Percentiles rank a stretch among this genome's conserved stretches.
Conservation (phyloP, 116 monocot genomes). For the Papilionanthe hybrid region DNA sequence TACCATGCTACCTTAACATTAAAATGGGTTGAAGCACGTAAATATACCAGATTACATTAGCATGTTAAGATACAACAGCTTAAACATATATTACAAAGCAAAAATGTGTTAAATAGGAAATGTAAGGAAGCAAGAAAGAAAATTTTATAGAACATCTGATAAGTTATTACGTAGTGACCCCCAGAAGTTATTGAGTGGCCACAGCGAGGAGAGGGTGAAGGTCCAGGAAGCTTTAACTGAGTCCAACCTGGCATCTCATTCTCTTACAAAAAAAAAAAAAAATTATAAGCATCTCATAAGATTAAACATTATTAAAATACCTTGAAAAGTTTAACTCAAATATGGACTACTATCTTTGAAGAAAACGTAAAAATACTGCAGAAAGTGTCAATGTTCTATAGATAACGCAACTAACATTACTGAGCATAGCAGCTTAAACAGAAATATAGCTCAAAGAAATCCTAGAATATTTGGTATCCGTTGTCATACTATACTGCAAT, state of each 20-base stretch:
- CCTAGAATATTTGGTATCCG: background rate
- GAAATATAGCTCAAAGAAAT: background rate
- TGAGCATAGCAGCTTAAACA: background rate
- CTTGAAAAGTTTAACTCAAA: background rate
- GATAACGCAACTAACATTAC: background rate
- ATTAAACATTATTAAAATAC: slow-evolving; percentile 1
- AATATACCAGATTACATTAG: background rate
- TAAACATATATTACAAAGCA: background rate
- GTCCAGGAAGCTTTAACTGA: slow-evolving; percentile 96
- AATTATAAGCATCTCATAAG: slow-evolving; percentile 17
- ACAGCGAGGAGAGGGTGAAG: slow-evolving; percentile 80
- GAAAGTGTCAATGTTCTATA: background rate
- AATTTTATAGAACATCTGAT: background rate
- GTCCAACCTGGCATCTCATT: slow-evolving; percentile 98
- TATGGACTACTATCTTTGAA: background rate
- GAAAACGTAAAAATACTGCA: background rate
- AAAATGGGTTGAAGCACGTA: background rate
- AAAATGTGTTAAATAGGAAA: background rate
- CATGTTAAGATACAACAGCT: background rate
- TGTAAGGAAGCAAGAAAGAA: background rate
- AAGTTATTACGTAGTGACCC: slow-evolving; percentile 77
- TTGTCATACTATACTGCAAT: background rate
- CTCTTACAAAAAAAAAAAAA: slow-evolving; percentile 46
- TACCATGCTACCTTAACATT: background rate
- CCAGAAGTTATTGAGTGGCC: slow-evolving; percentile 97